phyloP scores from a whole-genome alignment of 2,329 filamentous ascomycete species.

The Hirsutella rhossiliensis region DNA sequence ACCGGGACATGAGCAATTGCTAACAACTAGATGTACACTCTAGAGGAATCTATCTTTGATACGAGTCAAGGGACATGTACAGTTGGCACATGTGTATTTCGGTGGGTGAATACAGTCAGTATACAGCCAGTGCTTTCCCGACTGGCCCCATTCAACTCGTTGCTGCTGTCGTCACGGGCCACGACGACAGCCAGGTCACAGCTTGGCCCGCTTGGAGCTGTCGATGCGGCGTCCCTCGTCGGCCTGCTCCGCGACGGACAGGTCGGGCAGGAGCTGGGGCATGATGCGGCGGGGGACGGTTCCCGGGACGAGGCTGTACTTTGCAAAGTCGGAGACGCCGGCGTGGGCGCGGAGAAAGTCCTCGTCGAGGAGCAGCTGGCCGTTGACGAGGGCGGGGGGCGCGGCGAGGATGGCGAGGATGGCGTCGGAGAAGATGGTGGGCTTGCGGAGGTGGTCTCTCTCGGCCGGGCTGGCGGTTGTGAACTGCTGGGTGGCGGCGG shows the following conservation, averaged over 20 bases:
- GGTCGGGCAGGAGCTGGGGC: constrained; percentile 55
- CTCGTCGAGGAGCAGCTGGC: constrained; percentile 62
- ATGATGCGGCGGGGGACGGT: constrained; percentile 61
- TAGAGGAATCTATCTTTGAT: not conserved
- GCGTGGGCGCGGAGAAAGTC: constrained; percentile 59
- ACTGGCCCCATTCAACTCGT: too few species aligned
- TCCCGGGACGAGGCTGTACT: constrained; percentile 59
- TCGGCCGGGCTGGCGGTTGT: constrained; percentile 30
- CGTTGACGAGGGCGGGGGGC: constrained; percentile 52
- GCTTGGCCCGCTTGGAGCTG: constrained; percentile 38
- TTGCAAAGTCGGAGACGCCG: constrained; percentile 57
- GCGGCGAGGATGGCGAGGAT: constrained; percentile 59
- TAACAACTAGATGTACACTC: not conserved
- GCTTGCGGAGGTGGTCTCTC: constrained; percentile 49
- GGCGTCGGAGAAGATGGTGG: constrained; percentile 69
- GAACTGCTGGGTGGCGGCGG: constrained; percentile 54
- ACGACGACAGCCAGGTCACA: constrained; percentile 13
- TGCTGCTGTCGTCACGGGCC: not conserved
- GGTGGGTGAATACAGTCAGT: too few species aligned
- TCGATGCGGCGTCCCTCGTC: constrained; percentile 66
- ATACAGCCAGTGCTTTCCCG: too few species aligned
- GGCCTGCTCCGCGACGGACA: constrained; percentile 65
- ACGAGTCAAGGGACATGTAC: too few species aligned
- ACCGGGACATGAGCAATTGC: not conserved
- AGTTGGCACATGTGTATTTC: too few species aligned